Conservation (phyloP, 2,329 filamentous ascomycete species). For the Exophiala xenobiotica region DNA sequence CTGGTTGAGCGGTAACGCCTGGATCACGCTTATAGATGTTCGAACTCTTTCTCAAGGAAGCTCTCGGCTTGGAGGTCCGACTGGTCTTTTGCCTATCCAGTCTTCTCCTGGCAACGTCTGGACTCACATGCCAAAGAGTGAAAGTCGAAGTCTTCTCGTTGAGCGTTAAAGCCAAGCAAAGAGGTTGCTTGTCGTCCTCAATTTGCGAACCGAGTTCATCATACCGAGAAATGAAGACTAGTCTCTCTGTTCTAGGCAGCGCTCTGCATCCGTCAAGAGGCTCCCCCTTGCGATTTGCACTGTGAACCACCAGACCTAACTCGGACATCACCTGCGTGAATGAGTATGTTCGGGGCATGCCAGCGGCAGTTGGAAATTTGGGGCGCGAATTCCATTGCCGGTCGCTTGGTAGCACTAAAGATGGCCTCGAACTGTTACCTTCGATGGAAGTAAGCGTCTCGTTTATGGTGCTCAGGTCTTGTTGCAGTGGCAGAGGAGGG, state of each 20-base stretch:
- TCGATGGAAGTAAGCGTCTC: constrained; percentile 36
- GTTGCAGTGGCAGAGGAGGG: constrained; percentile 41
- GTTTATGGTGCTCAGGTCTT: constrained; percentile 29
- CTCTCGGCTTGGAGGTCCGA: constrained; percentile 24
- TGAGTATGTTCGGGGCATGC: constrained; percentile 29
- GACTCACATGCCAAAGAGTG: constrained; percentile 29
- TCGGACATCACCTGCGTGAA: constrained; percentile 29
- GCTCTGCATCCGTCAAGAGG: constrained; percentile 23
- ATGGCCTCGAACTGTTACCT: constrained; percentile 46
- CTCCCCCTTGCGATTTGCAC: constrained; percentile 23
- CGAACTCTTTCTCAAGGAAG: constrained; percentile 60
- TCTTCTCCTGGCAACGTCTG: constrained; percentile 43
- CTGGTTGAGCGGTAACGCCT: constrained; percentile 71
- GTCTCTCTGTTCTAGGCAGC: constrained; percentile 22
- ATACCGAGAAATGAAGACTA: constrained; percentile 25
- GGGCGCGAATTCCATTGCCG: constrained; percentile 57
- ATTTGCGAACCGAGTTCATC: constrained; percentile 9
- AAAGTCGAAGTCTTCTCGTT: constrained; percentile 26
- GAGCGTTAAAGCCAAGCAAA: constrained; percentile 25
- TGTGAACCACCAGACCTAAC: constrained; percentile 28
- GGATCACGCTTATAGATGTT: constrained; percentile 61
- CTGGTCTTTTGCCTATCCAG: constrained; percentile 44
- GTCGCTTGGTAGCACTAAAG: constrained; percentile 49
- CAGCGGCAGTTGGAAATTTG: constrained; percentile 6
- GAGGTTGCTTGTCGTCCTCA: neutral